Evolutionary conservation across 805 yeast genomes (phyloP), one percentile per base, ranked within the genome.

Genomic region (Metschnikowia cerradonensis): DNA sequence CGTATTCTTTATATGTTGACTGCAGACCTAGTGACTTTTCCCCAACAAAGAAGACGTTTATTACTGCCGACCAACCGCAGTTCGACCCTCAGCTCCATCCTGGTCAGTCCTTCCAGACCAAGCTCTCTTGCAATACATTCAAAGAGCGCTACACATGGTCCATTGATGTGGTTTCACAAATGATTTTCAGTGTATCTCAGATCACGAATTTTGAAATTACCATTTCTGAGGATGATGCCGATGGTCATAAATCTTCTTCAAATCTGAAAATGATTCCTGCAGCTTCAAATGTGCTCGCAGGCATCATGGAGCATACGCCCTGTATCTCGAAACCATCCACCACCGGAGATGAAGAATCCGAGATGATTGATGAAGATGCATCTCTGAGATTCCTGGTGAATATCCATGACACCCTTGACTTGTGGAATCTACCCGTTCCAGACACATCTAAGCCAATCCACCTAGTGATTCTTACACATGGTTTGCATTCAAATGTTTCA

Each of bases 381-480:
- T 43, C 55, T 7, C 47, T 53, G 10, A 61, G 68, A n/a, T 53
- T 87, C 23, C 65, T 59, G 8, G 84, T 88, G 0, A 66, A 75
- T 26, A 74, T 78, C 50, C 70, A 73, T 54, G 86, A 82, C 55
- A 87, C 96, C 0, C 57, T 76, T 3, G 86, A 82, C 48, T 62
- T 92, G 32, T 94, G 98, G 97, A 79, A 81, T 63, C 63, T 76
- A 36, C 94, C 95, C 0, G 52, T 70, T 0, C 80, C 77, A 2
- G 51, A 61, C 50, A 50, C 69, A 10, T 70, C 76, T 0, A 66
- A 68, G 51, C 94, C 95, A 0, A 79, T 84, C 13, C 99, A 94
- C 71, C 71, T 94, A 50, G 94, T 92, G 2, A 75, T 94, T 3
- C 58, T 91, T 11, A 90, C 97, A 0, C 99, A 94, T 66, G 99